Evolutionary conservation across 2,329 filamentous ascomycete genomes (phyloP), one percentile per base, ranked within the genome.

Genomic region (Colletotrichum sublineola): DNA sequence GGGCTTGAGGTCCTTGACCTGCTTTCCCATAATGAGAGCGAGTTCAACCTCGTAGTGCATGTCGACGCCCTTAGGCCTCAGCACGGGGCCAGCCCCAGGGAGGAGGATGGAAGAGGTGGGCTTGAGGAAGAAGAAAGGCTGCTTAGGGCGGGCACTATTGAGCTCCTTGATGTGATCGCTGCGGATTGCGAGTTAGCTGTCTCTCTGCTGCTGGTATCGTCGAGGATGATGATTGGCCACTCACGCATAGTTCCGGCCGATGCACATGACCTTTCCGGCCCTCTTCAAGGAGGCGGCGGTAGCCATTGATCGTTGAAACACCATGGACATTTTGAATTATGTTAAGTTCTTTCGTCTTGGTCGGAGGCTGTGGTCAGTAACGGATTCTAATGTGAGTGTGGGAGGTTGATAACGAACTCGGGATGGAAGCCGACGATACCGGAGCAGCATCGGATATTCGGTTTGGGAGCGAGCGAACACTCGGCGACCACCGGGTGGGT

Each of bases 121-220:
- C 88, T 99, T 99, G 77, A 98, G 90, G 88, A 99, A 99, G 91
- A 98, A 99, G 86, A 99, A 98, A 36, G 96, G 96, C 83, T 98
- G 95, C 82, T 96, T 97, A 63, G 96, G 96, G 75, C 91, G 91
- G 73, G 88, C 87, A 83, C 92, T 97, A 83, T 95, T 95, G 77
- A 99, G 89, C 86, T 99, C 96, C 75, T 92, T 90, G 80, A 98
- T 93, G 84, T 99, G 96, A 82, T 97, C 96, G 78, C 94, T 96
- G 78, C 48, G 44, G 48, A 53, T 63, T 62, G 61, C 73, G 33
- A 71, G 71, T 75, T 69, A 75, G 74, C 60, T 11, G 44, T 55
- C 62, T 12, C 33, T 1, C 29, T 78, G 69, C 0, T 79, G 81
- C 74, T 82, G 79, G 2, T 74, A 66, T 40, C 80, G 44, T n/a